Evolutionary conservation across 1,284 basidiomycete species (phyloP), one percentile per base, ranked within the genome.

Genomic region (Golubevia pallescens): DNA sequence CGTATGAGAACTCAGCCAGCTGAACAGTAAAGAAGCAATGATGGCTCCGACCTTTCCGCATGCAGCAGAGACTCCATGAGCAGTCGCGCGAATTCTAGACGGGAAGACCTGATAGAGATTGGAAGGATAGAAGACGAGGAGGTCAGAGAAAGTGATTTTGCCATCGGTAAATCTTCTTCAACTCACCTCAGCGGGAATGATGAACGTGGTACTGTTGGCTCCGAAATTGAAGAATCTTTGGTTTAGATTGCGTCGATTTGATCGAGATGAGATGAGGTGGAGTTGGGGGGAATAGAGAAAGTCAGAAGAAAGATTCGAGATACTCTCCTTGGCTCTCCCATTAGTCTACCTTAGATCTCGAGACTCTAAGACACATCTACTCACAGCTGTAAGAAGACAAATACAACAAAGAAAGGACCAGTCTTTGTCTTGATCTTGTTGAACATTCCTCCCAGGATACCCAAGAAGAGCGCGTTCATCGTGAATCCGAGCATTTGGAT

Each of bases 21-120:
- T 84, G 80, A 86, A 87, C 48, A 86, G 73, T 65, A 88, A 75
- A 62, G 87, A 87, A 3, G 87, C 86, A 55, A 88, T 70, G 69
- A 88, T 87, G 14, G 87, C 86, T 68, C 88, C 88, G 65, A 87
- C 60, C 79, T 89, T 89, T 57, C 88, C 88, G 57, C 85, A 76
- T n/a, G 86, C 86, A 34, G 86, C 87, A 48, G 85, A 88, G 62
- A 88, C 80, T 65, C 88, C 86, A 80, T 87, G 86, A 61, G 87
- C 86, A 53, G 87, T 87, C 21, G 87, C 86, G 67, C 88, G 86
- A 64, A 88, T 87, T 34, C 87, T 86, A 65, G 88, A 87, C 21
- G 88, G 88, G 87, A 86, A 89, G 32, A 87, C 86, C 78, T 89
- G 42, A 38, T 5, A 38, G 3, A 5, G 34, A 38, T 4, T 38